Evolutionary conservation across 257 asterid genomes (phyloP).

Genomic region (Marsdenia floribunda): DNA sequence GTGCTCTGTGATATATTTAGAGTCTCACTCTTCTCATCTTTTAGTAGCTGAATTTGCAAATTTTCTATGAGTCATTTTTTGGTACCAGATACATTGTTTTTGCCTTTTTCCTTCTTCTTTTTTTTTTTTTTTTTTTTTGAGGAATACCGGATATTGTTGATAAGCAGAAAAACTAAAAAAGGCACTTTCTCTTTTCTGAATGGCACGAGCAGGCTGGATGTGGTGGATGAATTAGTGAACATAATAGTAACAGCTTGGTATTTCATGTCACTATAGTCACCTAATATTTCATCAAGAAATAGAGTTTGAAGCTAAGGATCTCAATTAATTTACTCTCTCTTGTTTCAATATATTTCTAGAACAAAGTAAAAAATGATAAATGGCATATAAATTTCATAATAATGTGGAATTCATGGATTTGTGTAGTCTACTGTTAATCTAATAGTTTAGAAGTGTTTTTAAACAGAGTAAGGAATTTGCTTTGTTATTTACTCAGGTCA

Average conservation of each 20-base stretch:
- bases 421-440: background rate
- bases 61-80: background rate
- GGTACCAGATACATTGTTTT: background rate
- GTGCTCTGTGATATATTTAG: background rate
- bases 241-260: background rate
- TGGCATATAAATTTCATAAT: background rate
- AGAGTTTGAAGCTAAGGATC: background rate
- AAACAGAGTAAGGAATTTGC: background rate
- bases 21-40: background rate
- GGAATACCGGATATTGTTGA: background rate
- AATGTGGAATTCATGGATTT: background rate
- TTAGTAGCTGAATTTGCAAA: background rate
- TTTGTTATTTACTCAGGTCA: slow-evolving; percentile 45
- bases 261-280: background rate
- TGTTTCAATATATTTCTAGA: too few relatives aligned
- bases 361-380: background rate
- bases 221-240: background rate
- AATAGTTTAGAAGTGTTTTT: background rate
- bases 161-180: background rate
- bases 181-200: background rate
- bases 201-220: background rate
- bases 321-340: background rate
- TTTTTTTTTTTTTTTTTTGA: too few relatives aligned
- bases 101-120: too few relatives aligned
- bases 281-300: background rate